phyloP scores from a whole-genome alignment of 495 filamentous ascomycete genomes.

The Trichoderma asperelloides region DNA sequence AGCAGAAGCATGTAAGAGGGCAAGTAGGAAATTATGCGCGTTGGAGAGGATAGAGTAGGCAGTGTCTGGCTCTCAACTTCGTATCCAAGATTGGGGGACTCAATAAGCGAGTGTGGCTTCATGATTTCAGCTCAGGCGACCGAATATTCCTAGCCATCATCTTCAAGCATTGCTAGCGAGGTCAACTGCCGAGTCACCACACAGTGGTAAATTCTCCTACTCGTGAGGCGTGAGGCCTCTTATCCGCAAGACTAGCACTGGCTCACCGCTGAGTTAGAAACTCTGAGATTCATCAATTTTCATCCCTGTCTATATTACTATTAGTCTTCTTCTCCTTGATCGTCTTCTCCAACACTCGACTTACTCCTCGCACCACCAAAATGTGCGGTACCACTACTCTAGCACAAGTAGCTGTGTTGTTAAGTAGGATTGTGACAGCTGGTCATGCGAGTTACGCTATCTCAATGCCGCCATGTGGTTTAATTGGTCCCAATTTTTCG shows the following conservation, averaged over 20 bases:
- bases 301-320: not conserved
- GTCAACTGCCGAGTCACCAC: not conserved
- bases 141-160: not conserved
- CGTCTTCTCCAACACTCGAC: not conserved
- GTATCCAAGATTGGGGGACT: not conserved
- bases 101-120: not conserved
- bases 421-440: not conserved
- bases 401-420: not conserved
- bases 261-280: not conserved
- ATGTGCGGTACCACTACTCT: no score
- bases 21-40: not conserved
- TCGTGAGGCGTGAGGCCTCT: not conserved
- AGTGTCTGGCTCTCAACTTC: not conserved
- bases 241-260: slow-evolving; percentile 1
- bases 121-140: not conserved
- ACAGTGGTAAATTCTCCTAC: not conserved
- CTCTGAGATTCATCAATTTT: not conserved
- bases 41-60: not conserved
- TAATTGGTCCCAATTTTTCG: not conserved
- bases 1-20: not conserved
- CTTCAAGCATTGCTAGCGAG: not conserved
- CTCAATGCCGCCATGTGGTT: not conserved
- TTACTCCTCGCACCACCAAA: not conserved
- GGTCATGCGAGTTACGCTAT: slow-evolving; percentile 4
- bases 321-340: not conserved